A percentile compares a stretch with the other conserved stretches of the same genome.
Evolutionary conservation across 169 alveolate genomes (phyloP).

Genomic region (Plasmodium gallinaceum): DNA sequence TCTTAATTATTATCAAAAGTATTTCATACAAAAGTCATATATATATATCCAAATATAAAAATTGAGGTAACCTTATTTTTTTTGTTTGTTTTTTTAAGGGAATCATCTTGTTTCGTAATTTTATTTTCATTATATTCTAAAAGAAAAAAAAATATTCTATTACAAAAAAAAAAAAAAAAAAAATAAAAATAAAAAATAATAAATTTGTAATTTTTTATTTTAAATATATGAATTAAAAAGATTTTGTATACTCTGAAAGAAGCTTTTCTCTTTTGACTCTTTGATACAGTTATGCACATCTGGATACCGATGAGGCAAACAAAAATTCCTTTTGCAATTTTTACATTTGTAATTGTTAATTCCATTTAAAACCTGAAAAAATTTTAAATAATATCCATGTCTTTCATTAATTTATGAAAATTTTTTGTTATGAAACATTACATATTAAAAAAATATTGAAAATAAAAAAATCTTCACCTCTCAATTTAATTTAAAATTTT

Average conservation of each 20-base stretch:
- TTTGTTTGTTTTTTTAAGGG: neutral
- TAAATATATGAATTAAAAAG: neutral
- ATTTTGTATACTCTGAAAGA: constrained; percentile 32
- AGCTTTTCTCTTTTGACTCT: constrained; percentile 15
- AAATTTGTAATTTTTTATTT: neutral
- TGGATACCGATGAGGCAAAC: constrained; percentile 45
- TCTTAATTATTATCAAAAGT: constrained; percentile 5
- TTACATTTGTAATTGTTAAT: constrained; percentile 59
- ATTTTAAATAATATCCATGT: neutral
- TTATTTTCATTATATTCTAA: constrained; percentile 4
- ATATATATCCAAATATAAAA: neutral
- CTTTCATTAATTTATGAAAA: neutral
- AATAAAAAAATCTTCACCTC: neutral
- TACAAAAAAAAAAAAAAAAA: constrained; percentile 30
- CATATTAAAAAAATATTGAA: neutral
- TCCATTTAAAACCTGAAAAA: constrained; percentile 53
- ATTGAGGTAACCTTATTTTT: neutral
- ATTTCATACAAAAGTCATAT: neutral
- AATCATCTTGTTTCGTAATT: neutral
- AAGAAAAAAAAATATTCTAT: constrained; percentile 57
- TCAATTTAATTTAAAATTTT: neutral
- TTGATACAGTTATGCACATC: constrained; percentile 35
- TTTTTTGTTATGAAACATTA: neutral
- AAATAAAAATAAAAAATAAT: neutral
- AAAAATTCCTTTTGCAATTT: constrained; percentile 54